Evolutionary conservation across 768 basidiomycete genomes (phyloP), one percentile per base, ranked within the genome.

Genomic region (Amanita molliuscula): DNA sequence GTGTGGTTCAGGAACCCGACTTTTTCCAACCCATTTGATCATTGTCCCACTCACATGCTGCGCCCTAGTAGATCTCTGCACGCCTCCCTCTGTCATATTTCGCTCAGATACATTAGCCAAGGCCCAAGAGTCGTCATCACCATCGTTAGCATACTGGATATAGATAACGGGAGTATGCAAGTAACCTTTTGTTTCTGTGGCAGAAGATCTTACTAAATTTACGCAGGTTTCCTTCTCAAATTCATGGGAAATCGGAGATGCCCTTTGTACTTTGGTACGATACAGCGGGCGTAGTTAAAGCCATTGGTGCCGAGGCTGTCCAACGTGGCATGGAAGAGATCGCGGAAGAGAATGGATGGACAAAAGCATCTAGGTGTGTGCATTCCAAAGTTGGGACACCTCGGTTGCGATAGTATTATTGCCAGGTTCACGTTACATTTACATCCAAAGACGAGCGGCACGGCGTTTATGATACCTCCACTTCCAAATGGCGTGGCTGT

Each of bases 31-130:
- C 53, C 45, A 15, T 69, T 70, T 53, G 71, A 67, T 36, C 77
- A 38, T n/a, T 53, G 69, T 74, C 36, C 61, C 78, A 56, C 76
- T 76, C 61, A 77, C 75, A 55, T 80, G 79, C 58, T 86, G 82
- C n/a, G 72, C 75, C 78, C 82, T 6, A 47, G 35, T 34, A 15
- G 36, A n/a, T n/a, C n/a, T n/a, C 16, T 33, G 16, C 2, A 4
- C 6, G 20, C 8, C 33, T 2, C 36, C 45, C 15, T 26, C 18
- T 7, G 9, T 1, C 31, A 4, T 23, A 15, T 3, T 53, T 53
- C 36, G 53, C 15, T 46, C 52, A 18, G 48, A 36, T n/a, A n/a
- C n/a, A n/a, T n/a, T n/a, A 38, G 50, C 58, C 29, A 69, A 62
- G 76, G 43, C 21, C 28, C 2, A 11, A 4, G 45, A 35, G 11